A percentile compares a stretch with the other conserved stretches of the same genome.
Evolutionary conservation across 2,329 filamentous ascomycete genomes (phyloP).

Genomic region (Fusarium gaditjirri): DNA sequence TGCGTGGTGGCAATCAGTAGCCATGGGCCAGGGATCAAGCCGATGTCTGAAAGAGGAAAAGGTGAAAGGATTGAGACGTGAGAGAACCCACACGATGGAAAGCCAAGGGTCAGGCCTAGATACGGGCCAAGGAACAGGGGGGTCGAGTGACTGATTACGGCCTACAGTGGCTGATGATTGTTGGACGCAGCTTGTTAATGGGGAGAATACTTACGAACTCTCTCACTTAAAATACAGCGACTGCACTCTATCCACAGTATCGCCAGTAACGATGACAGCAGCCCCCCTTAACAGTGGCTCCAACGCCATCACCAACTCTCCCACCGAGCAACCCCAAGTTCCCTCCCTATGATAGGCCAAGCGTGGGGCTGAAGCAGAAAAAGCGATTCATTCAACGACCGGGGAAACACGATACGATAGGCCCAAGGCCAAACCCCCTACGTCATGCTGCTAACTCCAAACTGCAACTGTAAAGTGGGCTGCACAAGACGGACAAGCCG

Average conservation of each 20-base stretch:
- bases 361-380: background rate
- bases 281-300: background rate
- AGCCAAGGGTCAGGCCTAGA: slow-evolving; percentile 4
- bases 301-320: background rate
- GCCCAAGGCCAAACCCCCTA: background rate
- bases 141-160: background rate
- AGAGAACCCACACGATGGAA: background rate
- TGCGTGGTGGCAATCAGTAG: slow-evolving; percentile 25
- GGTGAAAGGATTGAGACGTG: background rate
- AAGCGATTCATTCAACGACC: slow-evolving; percentile 4
- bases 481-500: slow-evolving; percentile 32
- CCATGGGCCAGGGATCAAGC: slow-evolving; percentile 18
- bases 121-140: background rate
- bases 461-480: slow-evolving; percentile 11
- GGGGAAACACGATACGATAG: slow-evolving; percentile 5
- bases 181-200: no score
- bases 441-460: slow-evolving; percentile 11
- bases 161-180: no score
- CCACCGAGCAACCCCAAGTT: background rate
- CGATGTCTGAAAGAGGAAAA: slow-evolving; percentile 16
- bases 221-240: background rate
- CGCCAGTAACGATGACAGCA: background rate
- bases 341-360: slow-evolving; percentile 3
- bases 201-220: background rate
- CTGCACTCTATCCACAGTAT: background rate